Percentiles rank a stretch among this genome's conserved stretches.
phyloP scores from a whole-genome alignment of 2,329 filamentous ascomycete species.

The Dothistroma pini region DNA sequence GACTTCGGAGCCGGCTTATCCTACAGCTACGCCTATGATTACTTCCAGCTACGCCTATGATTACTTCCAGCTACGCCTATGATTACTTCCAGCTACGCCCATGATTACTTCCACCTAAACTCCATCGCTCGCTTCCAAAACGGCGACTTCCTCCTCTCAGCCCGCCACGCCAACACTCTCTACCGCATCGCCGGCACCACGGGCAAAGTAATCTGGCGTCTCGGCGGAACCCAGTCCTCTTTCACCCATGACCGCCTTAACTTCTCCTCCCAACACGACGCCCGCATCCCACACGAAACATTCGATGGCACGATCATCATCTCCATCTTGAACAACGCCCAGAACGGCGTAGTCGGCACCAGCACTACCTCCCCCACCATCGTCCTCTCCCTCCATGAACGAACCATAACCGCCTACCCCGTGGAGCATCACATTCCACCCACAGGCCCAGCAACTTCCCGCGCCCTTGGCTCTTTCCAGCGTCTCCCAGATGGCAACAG shows the following conservation, averaged over 20 bases:
- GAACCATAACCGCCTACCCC: neutral
- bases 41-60: no score
- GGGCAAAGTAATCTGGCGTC: conserved; percentile 37
- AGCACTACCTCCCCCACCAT: conserved; percentile 5
- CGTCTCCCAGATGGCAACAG: conserved; percentile 35
- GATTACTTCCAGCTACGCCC: no score
- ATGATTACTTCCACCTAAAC: conserved; percentile 34
- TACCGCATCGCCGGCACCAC: conserved; percentile 36
- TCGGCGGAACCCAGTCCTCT: conserved; percentile 31
- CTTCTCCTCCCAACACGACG: conserved; percentile 18
- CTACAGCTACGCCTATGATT: conserved; percentile 4
- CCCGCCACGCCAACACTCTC: conserved; percentile 38
- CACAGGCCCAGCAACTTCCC: neutral
- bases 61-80: no score
- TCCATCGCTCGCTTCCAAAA: conserved; percentile 37
- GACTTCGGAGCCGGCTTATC: conserved; percentile 3
- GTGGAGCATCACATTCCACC: neutral
- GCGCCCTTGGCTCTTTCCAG: conserved; percentile 29
- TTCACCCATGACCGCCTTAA: conserved; percentile 9
- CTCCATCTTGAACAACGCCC: conserved; percentile 15
- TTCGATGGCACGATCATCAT: conserved; percentile 3
- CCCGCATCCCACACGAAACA: neutral
- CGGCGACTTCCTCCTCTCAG: conserved; percentile 40
- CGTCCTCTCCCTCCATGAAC: neutral
- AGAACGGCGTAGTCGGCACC: conserved; percentile 1